phyloP scores from a whole-genome alignment of 768 basidiomycete species.

The Boletus pseudopeckii region DNA sequence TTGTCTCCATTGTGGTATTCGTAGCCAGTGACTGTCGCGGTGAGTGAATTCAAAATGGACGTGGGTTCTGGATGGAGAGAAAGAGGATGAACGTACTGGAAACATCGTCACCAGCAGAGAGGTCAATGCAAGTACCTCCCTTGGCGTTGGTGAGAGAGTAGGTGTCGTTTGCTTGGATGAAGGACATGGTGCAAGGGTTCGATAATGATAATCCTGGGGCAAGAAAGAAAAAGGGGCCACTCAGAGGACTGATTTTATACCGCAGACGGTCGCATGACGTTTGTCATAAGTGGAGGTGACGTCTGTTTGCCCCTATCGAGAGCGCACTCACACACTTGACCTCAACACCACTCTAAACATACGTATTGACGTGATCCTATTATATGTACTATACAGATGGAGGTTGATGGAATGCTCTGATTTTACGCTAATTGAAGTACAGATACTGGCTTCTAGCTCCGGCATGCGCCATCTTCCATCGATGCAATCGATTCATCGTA shows the following conservation, averaged over 20 bases:
- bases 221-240: not conserved
- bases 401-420: not conserved
- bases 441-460: not conserved
- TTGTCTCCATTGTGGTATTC: conserved; percentile 41
- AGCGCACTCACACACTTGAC: too few species aligned
- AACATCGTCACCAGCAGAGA: conserved; percentile 49
- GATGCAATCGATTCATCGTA: not conserved
- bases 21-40: conserved; percentile 47
- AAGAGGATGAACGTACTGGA: conserved; percentile 37
- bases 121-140: conserved; percentile 50
- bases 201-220: not conserved
- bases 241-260: not conserved
- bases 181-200: conserved; percentile 13
- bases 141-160: conserved; percentile 53
- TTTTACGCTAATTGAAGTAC: not conserved
- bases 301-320: not conserved
- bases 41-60: not conserved
- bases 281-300: not conserved
- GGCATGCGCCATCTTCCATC: not conserved
- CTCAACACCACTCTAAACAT: too few species aligned
- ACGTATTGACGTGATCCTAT: conserved; percentile 14
- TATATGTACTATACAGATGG: conserved; percentile 14
- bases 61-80: too few species aligned
- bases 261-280: not conserved
- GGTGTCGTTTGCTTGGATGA: conserved; percentile 32